phyloP scores from a whole-genome alignment of 352 stramenopile species.

The Saprolegnia parasitica region DNA sequence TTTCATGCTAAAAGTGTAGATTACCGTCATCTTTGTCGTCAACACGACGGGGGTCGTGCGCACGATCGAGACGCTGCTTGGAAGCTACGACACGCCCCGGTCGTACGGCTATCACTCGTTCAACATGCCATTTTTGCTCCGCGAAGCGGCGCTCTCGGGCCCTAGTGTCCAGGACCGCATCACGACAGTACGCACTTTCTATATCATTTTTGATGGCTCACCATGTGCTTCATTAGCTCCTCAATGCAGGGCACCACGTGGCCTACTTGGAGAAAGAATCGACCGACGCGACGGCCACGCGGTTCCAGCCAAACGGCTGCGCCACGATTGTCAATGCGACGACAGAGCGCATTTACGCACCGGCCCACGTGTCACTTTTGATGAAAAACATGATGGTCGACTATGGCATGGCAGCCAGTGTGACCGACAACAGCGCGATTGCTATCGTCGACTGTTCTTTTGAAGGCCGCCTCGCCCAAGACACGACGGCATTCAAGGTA shows the following conservation, averaged over 20 bases:
- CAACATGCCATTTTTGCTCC: constrained; percentile 19
- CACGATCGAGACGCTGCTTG: constrained; percentile 9
- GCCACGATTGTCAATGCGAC: constrained; percentile 1
- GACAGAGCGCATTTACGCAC: constrained; percentile 20
- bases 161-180: background rate
- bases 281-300: background rate
- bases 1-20: too few species aligned
- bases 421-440: constrained; percentile 1
- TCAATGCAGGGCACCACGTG: background rate
- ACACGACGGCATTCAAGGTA: constrained; percentile 27
- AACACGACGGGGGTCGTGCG: constrained; percentile 9
- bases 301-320: background rate
- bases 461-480: constrained; percentile 4
- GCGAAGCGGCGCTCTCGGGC: background rate
- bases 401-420: background rate
- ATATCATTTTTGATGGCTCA: too few species aligned
- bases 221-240: background rate
- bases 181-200: constrained; percentile 9
- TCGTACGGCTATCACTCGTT: constrained; percentile 17
- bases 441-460: constrained; percentile 22
- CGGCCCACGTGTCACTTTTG: background rate
- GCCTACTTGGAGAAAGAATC: constrained; percentile 1
- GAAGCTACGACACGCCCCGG: background rate
- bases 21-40: constrained; percentile 18
- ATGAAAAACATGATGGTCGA: background rate